These are phyloP conservation scores for Nidularia sp. DNA, from an alignment of 768 basidiomycete genomes.

Conservation along the genomic window DNA sequence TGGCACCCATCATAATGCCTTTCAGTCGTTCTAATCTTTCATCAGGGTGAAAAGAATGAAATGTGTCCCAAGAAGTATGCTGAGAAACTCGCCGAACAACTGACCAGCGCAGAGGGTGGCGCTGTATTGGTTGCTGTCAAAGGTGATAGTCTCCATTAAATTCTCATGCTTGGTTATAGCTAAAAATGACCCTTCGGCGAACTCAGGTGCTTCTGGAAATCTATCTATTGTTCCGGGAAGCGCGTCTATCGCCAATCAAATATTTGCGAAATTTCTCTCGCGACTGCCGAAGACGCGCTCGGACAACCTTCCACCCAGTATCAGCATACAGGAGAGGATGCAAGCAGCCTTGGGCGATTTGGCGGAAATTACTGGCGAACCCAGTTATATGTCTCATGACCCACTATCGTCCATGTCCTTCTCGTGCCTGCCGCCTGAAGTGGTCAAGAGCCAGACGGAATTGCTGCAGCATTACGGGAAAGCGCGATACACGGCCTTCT, in stretches of 20 bases:
- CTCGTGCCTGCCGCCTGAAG: slow-evolving; percentile 52
- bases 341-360: slow-evolving; percentile 46
- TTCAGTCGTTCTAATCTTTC: slow-evolving; percentile 2
- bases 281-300: slow-evolving; percentile 48
- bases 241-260: slow-evolving; percentile 61
- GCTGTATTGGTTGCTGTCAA: slow-evolving; percentile 56
- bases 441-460: slow-evolving; percentile 48
- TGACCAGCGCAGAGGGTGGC: slow-evolving; percentile 45
- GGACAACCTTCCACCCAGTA: slow-evolving; percentile 33
- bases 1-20: neutral
- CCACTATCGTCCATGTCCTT: slow-evolving; percentile 67
- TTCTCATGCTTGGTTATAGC: neutral
- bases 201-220: slow-evolving; percentile 49
- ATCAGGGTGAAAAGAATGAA: slow-evolving; percentile 58
- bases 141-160: slow-evolving; percentile 33
- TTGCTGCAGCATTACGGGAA: slow-evolving; percentile 41
- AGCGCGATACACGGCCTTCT: slow-evolving; percentile 42
- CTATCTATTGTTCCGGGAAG: slow-evolving; percentile 51
- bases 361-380: slow-evolving; percentile 44
- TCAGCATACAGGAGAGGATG: slow-evolving; percentile 45
- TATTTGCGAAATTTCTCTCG: slow-evolving; percentile 57
- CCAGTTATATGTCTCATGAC: slow-evolving; percentile 43
- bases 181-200: neutral
- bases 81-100: slow-evolving; percentile 43
- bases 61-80: slow-evolving; percentile 53